Conservation (phyloP, 768 basidiomycete genomes). For the Phaeolepiota aurea region DNA sequence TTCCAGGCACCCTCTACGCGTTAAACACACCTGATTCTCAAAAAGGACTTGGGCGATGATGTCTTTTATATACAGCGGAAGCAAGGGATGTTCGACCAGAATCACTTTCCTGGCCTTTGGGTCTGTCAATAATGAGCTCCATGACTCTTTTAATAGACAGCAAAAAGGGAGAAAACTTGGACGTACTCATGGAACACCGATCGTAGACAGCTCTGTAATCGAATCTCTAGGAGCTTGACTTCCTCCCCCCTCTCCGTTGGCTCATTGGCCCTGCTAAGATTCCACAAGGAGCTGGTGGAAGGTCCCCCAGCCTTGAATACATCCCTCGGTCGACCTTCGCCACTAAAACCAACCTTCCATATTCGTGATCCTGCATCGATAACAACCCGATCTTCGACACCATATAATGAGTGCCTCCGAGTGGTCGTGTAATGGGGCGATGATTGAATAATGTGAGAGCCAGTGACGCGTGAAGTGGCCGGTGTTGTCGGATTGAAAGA, state of each 20-base stretch:
- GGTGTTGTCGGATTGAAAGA: constrained; percentile 46
- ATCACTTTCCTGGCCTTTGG: constrained; percentile 95
- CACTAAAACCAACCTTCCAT: constrained; percentile 98
- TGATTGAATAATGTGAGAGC: constrained; percentile 42
- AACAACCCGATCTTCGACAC: constrained; percentile 91
- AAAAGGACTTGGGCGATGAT: constrained; percentile 81
- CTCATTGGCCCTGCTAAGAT: constrained; percentile 45
- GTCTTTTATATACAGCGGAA: constrained; percentile 85
- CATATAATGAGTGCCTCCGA: constrained; percentile 88
- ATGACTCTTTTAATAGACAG: constrained; percentile 12
- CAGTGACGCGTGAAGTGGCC: constrained; percentile 41
- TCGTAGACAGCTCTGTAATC: constrained; percentile 61
- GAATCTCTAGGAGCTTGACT: constrained; percentile 61
- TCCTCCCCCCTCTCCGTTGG: constrained; percentile 59
- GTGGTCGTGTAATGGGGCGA: constrained; percentile 84
- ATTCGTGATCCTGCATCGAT: constrained; percentile 91
- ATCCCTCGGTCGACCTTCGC: constrained; percentile 85
- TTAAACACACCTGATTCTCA: constrained; percentile 67
- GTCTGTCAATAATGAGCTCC: constrained; percentile 86
- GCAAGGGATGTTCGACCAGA: constrained; percentile 80
- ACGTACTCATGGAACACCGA: constrained; percentile 82
- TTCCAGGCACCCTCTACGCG: not conserved
- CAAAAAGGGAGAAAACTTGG: constrained; percentile 1
- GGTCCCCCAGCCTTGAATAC: constrained; percentile 59
- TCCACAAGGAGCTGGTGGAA: constrained; percentile 47